Percentiles rank a stretch among this genome's conserved stretches.
These are phyloP conservation scores for Castanea sativa DNA, from an alignment of 306 rosid species.

Conservation along the genomic window DNA sequence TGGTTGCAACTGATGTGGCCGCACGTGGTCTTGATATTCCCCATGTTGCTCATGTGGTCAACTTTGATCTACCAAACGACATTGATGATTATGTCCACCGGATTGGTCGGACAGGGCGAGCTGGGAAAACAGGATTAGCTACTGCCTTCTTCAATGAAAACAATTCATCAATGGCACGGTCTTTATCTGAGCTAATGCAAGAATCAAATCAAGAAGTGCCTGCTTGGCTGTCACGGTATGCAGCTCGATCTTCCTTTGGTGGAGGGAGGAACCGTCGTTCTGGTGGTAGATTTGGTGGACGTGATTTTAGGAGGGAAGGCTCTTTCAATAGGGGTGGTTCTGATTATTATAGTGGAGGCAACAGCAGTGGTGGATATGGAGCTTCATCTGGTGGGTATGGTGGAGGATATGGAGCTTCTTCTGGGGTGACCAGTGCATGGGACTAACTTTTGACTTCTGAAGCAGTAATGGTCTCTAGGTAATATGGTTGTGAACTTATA, in stretches of 20 bases:
- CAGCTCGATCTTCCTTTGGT: constrained; percentile 59
- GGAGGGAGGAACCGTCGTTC: constrained; percentile 81
- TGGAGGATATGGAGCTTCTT: constrained; percentile 44
- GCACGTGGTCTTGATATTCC: constrained; percentile 95
- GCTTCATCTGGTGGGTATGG: too few species aligned
- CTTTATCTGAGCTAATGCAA: constrained; percentile 76
- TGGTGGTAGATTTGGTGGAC: constrained; percentile 81
- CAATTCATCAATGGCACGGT: constrained; percentile 63
- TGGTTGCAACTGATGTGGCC: constrained; percentile 95
- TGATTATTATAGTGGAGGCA: constrained; percentile 47
- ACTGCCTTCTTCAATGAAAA: constrained; percentile 89
- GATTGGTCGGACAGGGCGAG: constrained; percentile 89
- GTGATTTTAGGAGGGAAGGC: constrained; percentile 69
- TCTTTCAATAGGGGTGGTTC: constrained; percentile 53
- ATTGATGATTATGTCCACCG: constrained; percentile 94
- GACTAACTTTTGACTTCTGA: constrained; percentile 39
- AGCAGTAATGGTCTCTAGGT: constrained; percentile 34
- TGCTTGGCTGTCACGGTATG: constrained; percentile 75
- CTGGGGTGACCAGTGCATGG: constrained; percentile 75
- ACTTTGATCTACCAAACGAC: constrained; percentile 91
- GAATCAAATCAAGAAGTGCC: constrained; percentile 87
- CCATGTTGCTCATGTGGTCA: constrained; percentile 85
- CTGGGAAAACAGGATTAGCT: constrained; percentile 85
- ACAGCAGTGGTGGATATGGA: constrained; percentile 24
- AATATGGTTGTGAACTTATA: constrained; percentile 33